A percentile compares a stretch with the other conserved stretches of the same genome.
Evolutionary conservation across 73 alveolate genomes (phyloP).

Genomic region (Effrenium voratum): DNA sequence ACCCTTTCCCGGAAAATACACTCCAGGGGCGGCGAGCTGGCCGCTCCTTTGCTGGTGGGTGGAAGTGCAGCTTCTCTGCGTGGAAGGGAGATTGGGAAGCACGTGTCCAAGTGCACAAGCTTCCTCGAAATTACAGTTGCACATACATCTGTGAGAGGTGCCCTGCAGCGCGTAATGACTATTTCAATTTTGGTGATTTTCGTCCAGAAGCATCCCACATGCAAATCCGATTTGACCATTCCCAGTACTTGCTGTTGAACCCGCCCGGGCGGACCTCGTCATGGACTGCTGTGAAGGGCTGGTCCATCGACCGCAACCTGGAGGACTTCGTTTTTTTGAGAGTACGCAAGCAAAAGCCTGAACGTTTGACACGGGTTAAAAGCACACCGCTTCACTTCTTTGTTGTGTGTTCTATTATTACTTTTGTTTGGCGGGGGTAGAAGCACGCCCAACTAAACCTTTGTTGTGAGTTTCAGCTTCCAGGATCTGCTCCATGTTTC

Average conservation of each 20-base stretch:
- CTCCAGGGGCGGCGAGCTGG: neutral
- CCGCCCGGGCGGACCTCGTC: neutral
- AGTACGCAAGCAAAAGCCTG: neutral
- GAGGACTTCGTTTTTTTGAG: no score
- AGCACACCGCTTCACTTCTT: neutral
- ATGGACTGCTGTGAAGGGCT: neutral
- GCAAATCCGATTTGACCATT: neutral
- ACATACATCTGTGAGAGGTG: constrained; percentile 16
- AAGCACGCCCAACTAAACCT: no score
- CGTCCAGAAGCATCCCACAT: neutral
- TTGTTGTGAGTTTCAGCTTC: no score
- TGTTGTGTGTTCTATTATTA: neutral
- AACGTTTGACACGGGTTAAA: neutral
- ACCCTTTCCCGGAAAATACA: neutral
- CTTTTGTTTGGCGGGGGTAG: neutral
- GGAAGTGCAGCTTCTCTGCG: neutral
- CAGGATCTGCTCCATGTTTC: neutral
- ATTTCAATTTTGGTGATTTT: neutral
- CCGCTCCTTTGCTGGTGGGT: neutral
- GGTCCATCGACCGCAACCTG: neutral
- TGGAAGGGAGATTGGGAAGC: constrained; percentile 63
- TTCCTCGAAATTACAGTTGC: neutral
- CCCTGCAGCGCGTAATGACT: neutral
- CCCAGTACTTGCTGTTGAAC: neutral
- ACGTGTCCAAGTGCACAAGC: neutral